Conservation (phyloP, 805 yeast genomes). For the Blastobotrys terrestris region DNA sequence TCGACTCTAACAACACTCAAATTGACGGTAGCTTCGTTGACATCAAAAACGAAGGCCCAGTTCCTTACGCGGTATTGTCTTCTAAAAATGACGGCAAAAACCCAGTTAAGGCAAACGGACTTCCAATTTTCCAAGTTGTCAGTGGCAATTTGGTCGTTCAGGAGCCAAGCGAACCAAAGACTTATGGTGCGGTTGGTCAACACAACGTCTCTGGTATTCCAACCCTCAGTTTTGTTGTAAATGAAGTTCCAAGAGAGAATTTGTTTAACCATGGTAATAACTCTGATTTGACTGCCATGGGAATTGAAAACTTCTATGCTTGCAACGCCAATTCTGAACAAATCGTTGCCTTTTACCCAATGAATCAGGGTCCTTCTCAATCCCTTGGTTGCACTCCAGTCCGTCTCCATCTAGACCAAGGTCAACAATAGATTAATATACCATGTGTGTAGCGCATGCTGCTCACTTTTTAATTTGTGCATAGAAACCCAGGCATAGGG, state of each 20-base stretch:
- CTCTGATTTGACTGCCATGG: not conserved
- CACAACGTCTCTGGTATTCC: conserved; percentile 1
- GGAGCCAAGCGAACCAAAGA: not conserved
- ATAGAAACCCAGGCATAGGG: too few relatives aligned
- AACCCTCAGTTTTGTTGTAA: not conserved
- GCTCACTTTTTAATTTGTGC: too few relatives aligned
- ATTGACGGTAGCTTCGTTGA: not conserved
- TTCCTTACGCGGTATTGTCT: not conserved
- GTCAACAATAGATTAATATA: not conserved
- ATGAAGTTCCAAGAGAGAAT: not conserved
- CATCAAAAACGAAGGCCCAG: not conserved
- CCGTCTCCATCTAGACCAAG: not conserved
- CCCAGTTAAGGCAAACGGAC: not conserved
- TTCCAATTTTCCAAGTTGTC: not conserved
- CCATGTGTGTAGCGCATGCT: too few relatives aligned
- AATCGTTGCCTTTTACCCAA: conserved; percentile 2
- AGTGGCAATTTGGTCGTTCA: not conserved
- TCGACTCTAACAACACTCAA: not conserved
- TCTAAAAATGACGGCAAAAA: not conserved
- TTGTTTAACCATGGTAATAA: not conserved
- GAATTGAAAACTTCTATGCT: not conserved
- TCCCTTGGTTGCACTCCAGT: not conserved
- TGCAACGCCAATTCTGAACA: not conserved
- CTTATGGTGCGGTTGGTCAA: not conserved
- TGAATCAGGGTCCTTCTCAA: not conserved